Evolutionary conservation across 192 early-diverging fungal genomes (phyloP).

Genomic region (Mortierella alpina): DNA sequence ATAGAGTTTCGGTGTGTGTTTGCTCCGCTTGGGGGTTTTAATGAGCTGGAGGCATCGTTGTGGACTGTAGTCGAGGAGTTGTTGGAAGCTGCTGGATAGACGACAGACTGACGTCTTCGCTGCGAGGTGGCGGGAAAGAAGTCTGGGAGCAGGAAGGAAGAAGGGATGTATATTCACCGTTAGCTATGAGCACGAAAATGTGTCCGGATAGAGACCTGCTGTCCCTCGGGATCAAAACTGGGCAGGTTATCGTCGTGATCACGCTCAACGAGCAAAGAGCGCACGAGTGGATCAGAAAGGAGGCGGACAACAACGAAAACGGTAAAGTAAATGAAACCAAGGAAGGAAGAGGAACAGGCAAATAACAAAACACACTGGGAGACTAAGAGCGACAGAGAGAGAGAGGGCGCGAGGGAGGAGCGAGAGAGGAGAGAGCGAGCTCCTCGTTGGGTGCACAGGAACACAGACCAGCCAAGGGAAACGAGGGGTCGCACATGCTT

Average conservation of each 20-base stretch:
- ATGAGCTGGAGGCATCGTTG: background rate
- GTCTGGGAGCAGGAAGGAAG: background rate
- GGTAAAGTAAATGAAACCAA: too few species aligned
- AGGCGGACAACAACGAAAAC: too few species aligned
- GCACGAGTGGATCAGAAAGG: too few species aligned
- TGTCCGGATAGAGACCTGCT: too few species aligned
- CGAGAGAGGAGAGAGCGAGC: background rate
- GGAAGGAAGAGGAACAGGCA: background rate
- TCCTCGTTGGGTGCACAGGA: background rate
- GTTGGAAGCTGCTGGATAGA: slow-evolving; percentile 8
- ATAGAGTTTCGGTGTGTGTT: slow-evolving; percentile 15
- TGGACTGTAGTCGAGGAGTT: background rate
- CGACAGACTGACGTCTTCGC: slow-evolving; percentile 16
- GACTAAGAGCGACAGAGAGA: background rate
- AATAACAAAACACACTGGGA: background rate
- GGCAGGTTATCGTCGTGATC: too few species aligned
- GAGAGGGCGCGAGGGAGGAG: background rate
- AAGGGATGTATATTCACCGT: too few species aligned
- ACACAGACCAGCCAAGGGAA: background rate
- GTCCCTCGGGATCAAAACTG: too few species aligned
- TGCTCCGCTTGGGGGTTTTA: slow-evolving; percentile 10
- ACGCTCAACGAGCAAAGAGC: too few species aligned
- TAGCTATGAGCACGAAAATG: too few species aligned
- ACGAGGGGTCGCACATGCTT: background rate
- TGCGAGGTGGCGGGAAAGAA: background rate